Conservation (phyloP, 371 early-diverging fungal genomes). For the Mucor lusitanicus region DNA sequence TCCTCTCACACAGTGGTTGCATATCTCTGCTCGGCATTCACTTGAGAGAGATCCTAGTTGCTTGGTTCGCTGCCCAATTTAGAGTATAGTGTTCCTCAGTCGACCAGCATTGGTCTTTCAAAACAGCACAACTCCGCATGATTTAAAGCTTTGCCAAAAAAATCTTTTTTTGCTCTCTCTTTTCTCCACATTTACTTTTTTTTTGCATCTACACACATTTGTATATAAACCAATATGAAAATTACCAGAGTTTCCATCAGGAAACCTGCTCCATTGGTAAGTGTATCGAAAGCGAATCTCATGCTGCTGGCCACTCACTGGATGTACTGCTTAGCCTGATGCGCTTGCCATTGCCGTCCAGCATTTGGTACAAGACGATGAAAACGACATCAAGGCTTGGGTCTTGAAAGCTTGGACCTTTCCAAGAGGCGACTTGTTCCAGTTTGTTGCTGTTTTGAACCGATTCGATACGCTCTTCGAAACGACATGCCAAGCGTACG, state of each 20-base stretch:
- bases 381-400: constrained; percentile 53
- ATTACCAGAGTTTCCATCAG: constrained; percentile 9
- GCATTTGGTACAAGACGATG: constrained; percentile 55
- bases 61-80: too few relatives aligned
- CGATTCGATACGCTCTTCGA: constrained; percentile 89
- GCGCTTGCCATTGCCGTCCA: constrained; percentile 50
- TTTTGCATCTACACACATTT: background rate
- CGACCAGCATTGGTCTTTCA: too few relatives aligned
- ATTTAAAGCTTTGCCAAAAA: too few relatives aligned
- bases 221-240: constrained; percentile 8
- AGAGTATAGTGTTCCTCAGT: too few relatives aligned
- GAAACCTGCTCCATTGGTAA: constrained; percentile 11
- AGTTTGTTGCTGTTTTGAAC: constrained; percentile 93
- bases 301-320: background rate
- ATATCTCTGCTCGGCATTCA: too few relatives aligned
- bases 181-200: background rate
- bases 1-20: too few relatives aligned
- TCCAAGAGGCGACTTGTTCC: constrained; percentile 89
- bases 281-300: background rate
- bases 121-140: too few relatives aligned
- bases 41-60: too few relatives aligned
- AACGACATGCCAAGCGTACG: constrained; percentile 56
- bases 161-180: too few relatives aligned
- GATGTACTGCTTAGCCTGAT: constrained; percentile 38
- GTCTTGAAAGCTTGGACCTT: constrained; percentile 70